These are phyloP conservation scores for Boehmeria nivea DNA, from an alignment of 306 rosid genomes.

Conservation along the genomic window DNA sequence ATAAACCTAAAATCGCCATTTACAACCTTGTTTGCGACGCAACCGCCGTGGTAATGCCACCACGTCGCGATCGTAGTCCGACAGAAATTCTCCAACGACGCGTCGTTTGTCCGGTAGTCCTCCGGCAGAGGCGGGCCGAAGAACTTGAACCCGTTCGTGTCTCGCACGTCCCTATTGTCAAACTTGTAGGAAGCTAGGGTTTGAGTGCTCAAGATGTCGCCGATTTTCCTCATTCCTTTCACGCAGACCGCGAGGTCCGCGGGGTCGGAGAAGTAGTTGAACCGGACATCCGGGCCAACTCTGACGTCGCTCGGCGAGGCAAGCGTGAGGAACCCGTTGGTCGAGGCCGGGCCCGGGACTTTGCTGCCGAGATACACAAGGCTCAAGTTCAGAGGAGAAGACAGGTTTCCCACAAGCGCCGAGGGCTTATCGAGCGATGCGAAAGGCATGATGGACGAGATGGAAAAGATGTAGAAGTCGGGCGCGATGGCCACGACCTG, in stretches of 20 bases:
- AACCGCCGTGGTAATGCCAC: constrained; percentile 31
- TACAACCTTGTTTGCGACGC: constrained; percentile 17
- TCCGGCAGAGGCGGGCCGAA: neutral
- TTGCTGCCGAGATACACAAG: neutral
- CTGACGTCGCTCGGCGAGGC: constrained; percentile 2
- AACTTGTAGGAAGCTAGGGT: neutral
- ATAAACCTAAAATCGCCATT: constrained; percentile 16
- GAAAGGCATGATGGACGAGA: neutral
- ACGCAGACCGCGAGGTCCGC: constrained; percentile 5
- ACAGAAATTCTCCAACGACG: constrained; percentile 5
- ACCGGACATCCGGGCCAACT: neutral
- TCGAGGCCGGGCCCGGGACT: neutral
- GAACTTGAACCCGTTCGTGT: constrained; percentile 2
- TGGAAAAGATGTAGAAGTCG: neutral
- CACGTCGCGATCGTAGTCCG: constrained; percentile 2
- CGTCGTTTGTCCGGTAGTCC: neutral
- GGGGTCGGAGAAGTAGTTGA: constrained; percentile 16
- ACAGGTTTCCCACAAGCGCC: neutral
- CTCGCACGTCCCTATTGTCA: neutral
- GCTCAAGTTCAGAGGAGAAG: neutral
- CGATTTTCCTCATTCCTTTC: neutral
- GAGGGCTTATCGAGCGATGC: neutral
- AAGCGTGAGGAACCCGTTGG: constrained; percentile 3
- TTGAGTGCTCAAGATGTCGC: neutral
- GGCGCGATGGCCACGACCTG: neutral